Conservation (phyloP, 1,284 basidiomycete species). For the Mycena citricolor region DNA sequence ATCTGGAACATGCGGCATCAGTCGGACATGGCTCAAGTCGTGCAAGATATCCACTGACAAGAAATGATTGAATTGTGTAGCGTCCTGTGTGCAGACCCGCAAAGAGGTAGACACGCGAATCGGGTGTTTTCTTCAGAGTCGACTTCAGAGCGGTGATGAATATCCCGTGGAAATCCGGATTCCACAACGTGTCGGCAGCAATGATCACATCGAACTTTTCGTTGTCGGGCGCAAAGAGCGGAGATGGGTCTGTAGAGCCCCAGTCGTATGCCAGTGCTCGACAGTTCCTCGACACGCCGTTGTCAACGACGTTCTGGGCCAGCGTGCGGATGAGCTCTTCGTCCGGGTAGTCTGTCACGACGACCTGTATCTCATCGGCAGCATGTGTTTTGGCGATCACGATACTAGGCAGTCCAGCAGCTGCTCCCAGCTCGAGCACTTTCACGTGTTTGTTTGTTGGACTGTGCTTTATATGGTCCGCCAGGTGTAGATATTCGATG, state of each 20-base stretch:
- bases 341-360: slow-evolving; percentile 72
- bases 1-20: slow-evolving; percentile 24
- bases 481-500: slow-evolving; percentile 44
- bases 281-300: slow-evolving; percentile 48
- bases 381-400: slow-evolving; percentile 51
- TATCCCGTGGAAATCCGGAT: slow-evolving; percentile 52
- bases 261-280: slow-evolving; percentile 57
- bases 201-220: slow-evolving; percentile 60
- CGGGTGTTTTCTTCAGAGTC: slow-evolving; percentile 42
- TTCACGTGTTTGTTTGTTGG: slow-evolving; percentile 33
- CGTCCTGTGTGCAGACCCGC: slow-evolving; percentile 74
- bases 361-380: slow-evolving; percentile 41
- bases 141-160: slow-evolving; percentile 52
- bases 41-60: slow-evolving; percentile 28
- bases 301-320: slow-evolving; percentile 53
- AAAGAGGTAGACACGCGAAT: slow-evolving; percentile 57
- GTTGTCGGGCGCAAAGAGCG: slow-evolving; percentile 29
- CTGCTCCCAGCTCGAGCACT: slow-evolving; percentile 66
- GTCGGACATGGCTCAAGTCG: background rate
- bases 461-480: slow-evolving; percentile 26
- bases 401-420: slow-evolving; percentile 71
- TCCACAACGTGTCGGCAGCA: slow-evolving; percentile 77
- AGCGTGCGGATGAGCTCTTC: slow-evolving; percentile 56
- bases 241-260: slow-evolving; percentile 53
- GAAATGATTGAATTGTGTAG: slow-evolving; percentile 64